Conservation (phyloP, 75 land plant species). For the Pinus albicaulis region DNA sequence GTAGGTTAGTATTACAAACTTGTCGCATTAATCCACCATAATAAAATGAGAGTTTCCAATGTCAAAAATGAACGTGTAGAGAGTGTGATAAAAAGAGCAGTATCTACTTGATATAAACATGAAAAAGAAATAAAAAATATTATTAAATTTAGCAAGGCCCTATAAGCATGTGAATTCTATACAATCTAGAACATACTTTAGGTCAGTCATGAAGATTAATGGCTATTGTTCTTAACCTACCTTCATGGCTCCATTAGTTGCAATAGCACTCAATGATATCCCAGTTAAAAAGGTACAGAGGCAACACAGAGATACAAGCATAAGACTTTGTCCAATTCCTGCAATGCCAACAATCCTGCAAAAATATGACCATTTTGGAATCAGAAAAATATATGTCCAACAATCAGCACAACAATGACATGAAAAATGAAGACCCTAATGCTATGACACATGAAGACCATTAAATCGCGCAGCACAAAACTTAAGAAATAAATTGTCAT, state of each 20-base stretch:
- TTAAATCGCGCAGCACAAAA: not conserved
- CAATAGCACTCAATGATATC: conserved; percentile 96
- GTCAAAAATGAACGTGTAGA: not conserved
- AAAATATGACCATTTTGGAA: not conserved
- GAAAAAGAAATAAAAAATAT: not conserved
- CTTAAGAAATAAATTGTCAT: not conserved
- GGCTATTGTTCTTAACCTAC: conserved; percentile 24
- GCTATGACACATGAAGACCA: not conserved
- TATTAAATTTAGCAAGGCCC: not conserved
- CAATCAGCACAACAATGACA: not conserved
- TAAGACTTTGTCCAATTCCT: conserved; percentile 81
- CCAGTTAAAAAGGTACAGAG: conserved; percentile 87
- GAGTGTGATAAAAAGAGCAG: not conserved
- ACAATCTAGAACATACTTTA: conserved; percentile 1
- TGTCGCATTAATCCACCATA: not conserved
- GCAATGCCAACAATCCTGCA: conserved; percentile 99
- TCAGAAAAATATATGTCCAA: not conserved
- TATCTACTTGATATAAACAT: not conserved
- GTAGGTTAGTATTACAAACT: not conserved
- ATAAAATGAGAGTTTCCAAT: not conserved
- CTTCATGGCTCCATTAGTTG: conserved; percentile 99
- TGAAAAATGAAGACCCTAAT: not conserved
- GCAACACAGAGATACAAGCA: conserved; percentile 84
- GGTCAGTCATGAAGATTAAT: not conserved
- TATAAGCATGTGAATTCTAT: not conserved